Conservation (phyloP, 2,329 filamentous ascomycete species). For the Verticillium alfalfae region DNA sequence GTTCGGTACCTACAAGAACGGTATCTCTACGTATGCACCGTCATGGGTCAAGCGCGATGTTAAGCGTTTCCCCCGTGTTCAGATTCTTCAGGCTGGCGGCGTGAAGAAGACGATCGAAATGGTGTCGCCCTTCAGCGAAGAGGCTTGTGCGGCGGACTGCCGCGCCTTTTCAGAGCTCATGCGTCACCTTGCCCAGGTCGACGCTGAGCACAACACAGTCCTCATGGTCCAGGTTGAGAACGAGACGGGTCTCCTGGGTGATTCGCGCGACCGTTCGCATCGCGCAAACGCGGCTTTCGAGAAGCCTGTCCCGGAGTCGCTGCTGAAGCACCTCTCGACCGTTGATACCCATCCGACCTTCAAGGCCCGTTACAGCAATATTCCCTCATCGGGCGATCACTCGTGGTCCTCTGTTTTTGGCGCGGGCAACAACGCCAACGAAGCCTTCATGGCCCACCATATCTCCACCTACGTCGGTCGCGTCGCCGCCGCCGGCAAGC, state of each 20-base stretch:
- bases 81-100: slow-evolving; percentile 23
- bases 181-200: slow-evolving; percentile 30
- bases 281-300: slow-evolving; percentile 34
- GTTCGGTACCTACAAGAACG: slow-evolving; percentile 33
- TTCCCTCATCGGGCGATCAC: slow-evolving; percentile 15
- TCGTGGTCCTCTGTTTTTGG: slow-evolving; percentile 29
- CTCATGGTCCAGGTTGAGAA: slow-evolving; percentile 56
- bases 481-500: slow-evolving; percentile 27
- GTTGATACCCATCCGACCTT: slow-evolving; percentile 21
- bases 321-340: slow-evolving; percentile 18
- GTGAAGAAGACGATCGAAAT: slow-evolving; percentile 24
- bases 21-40: slow-evolving; percentile 27
- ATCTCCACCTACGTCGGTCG: slow-evolving; percentile 24
- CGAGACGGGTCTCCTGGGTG: slow-evolving; percentile 44
- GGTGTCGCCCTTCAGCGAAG: slow-evolving; percentile 21
- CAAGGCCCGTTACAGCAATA: slow-evolving; percentile 16
- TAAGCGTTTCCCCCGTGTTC: slow-evolving; percentile 27
- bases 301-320: slow-evolving; percentile 19
- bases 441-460: slow-evolving; percentile 30
- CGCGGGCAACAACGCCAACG: slow-evolving; percentile 18
- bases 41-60: slow-evolving; percentile 26
- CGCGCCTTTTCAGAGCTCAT: slow-evolving; percentile 24
- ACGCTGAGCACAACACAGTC: slow-evolving; percentile 39
- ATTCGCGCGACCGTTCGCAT: slow-evolving; percentile 40
- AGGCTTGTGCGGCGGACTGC: slow-evolving; percentile 22